Evolutionary conservation across 805 yeast genomes (phyloP), one percentile per base, ranked within the genome.

Genomic region (Metschnikowia henanensis): DNA sequence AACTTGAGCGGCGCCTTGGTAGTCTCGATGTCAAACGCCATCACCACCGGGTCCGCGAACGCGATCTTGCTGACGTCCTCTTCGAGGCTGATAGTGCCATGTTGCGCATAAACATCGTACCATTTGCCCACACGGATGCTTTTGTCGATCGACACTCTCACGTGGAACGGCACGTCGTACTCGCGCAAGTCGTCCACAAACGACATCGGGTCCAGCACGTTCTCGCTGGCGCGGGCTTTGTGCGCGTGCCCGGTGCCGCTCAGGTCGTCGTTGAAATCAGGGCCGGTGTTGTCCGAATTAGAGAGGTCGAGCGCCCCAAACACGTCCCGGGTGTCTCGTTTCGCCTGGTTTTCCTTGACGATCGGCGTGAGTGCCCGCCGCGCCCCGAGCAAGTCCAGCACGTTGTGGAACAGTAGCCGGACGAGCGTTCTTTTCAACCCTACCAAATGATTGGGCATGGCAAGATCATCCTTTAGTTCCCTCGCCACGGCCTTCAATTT

Each of bases 1-100:
- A 94, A 94, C 61, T 94, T 95, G 47, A 94, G 74, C 2, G 98
- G 98, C 10, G 95, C 89, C 61, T 94, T 94, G 12, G 97, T 89
- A 1, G 99, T 94, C 72, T 94, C 99, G 43, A 94, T 94, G 76
- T 94, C 99, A 61, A 88, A 94, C 0, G 99, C 99, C 58, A 94
- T 63, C 1, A 95, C 92, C 6, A 94, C 97, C 0, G 98, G 98
- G 62, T 94, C 99, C 3, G 99, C 96, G 66, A 95, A 95, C 30
- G 95, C 95, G 37, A 91, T 83, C 55, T 85, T 83, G 25, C 86
- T 89, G 15, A 75, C 70, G 47, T 83, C 78, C 57, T 84, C 90
- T 15, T 67, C 72, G 21, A 87, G 62, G 8, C 65, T 66, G 4
- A 81, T 68, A 12, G 73, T 70, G 0, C 83, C 83, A 35, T 81